Percentiles rank a stretch among this genome's conserved stretches.
Evolutionary conservation across 441 rosid genomes (phyloP).

Genomic region (Adansonia rubrostipa): DNA sequence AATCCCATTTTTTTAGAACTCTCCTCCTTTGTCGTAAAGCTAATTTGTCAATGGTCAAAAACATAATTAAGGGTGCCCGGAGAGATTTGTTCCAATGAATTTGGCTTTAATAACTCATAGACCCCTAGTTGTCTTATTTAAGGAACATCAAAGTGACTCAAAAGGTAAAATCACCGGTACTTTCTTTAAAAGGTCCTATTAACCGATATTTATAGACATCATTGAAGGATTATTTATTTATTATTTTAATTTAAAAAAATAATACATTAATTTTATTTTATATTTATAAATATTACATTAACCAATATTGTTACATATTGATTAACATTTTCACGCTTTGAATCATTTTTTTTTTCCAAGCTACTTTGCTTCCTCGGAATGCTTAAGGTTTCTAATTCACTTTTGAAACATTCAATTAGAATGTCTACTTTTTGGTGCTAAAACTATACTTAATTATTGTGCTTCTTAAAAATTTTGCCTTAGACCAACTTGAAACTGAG

Average conservation of each 20-base stretch:
- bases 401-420: conserved; percentile 1
- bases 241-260: too few species aligned
- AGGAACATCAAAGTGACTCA: conserved; percentile 23
- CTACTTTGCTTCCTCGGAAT: conserved; percentile 20
- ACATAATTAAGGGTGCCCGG: conserved; percentile 36
- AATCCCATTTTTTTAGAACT: conserved; percentile 13
- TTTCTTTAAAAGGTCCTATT: background rate
- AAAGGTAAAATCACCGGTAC: conserved; percentile 20
- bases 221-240: too few species aligned
- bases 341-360: conserved; percentile 18
- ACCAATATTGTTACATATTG: too few species aligned
- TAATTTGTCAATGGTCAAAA: conserved; percentile 46
- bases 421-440: conserved; percentile 20
- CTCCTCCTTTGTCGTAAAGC: conserved; percentile 40
- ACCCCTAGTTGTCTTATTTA: conserved; percentile 28
- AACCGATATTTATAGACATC: too few species aligned
- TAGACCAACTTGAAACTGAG: conserved; percentile 9
- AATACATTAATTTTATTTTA: too few species aligned
- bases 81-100: conserved; percentile 43
- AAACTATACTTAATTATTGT: background rate
- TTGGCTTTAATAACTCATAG: conserved; percentile 41
- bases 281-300: too few species aligned
- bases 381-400: conserved; percentile 29
- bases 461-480: background rate
- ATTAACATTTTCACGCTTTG: background rate